Conservation (phyloP, 148 eudicot genomes). For the Oxyria digyna region DNA sequence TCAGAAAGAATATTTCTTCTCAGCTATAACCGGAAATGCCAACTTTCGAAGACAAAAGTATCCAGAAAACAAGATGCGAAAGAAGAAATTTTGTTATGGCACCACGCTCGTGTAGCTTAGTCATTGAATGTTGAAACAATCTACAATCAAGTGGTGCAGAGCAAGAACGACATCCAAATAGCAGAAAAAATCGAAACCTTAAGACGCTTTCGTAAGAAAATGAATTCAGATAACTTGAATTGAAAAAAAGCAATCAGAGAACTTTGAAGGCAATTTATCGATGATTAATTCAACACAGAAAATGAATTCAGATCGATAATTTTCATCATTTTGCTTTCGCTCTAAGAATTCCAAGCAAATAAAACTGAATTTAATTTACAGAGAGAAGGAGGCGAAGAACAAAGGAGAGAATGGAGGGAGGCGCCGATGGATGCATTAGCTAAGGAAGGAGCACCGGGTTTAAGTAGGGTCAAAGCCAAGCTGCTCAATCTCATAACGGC, state of each 20-base stretch:
- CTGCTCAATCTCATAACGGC: not conserved
- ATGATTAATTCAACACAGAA: not conserved
- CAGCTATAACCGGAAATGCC: not conserved
- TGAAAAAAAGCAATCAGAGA: conserved; percentile 3
- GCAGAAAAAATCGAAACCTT: not conserved
- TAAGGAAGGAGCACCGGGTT: not conserved
- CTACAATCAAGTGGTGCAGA: conserved; percentile 5
- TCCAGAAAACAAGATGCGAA: not conserved
- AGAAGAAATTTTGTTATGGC: not conserved
- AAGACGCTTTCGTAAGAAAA: not conserved
- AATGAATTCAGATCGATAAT: not conserved
- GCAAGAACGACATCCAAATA: not conserved
- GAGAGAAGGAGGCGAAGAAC: not conserved
- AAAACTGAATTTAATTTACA: not conserved
- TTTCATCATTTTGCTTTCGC: conserved; percentile 3
- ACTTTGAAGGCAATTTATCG: conserved; percentile 8
- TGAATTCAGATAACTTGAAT: not conserved
- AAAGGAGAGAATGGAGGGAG: not conserved
- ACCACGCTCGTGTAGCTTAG: conserved; percentile 6
- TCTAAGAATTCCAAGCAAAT: not conserved
- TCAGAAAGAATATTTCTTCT: not conserved
- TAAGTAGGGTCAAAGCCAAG: not conserved
- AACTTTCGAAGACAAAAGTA: not conserved
- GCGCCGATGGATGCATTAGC: not conserved
- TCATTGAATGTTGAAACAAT: not conserved